Evolutionary conservation across 768 basidiomycete species (phyloP), one percentile per base, ranked within the genome.

Genomic region (Daedaleopsis nitida): DNA sequence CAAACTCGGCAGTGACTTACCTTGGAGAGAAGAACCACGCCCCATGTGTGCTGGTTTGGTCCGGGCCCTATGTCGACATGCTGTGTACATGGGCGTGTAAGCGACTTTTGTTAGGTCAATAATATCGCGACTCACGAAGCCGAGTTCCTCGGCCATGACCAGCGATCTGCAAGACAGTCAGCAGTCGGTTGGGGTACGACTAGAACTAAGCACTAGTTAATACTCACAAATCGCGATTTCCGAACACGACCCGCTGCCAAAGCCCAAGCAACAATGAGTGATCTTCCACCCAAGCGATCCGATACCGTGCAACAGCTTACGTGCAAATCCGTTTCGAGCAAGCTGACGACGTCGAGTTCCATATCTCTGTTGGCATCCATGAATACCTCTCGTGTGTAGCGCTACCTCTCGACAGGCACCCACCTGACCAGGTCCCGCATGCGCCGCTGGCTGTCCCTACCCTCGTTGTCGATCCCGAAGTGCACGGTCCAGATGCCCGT

Each of bases 401-500:
- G 27, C 27, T 32, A 3, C 27, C 4, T 32, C 27, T 7, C 27
- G 7, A 32, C 3, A 42, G 17, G 17, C 1, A 65, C 66, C 4
- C 64, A 72, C 74, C 68, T 68, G 24, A 84, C 73, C 43, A 83
- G 68, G 59, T 87, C 82, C 63, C 83, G 77, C 70, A 92, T 85
- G 5, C 86, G 77, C 44, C 81, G 72, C 71, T 91, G 89, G 68
- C 89, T 91, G 66, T 92, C 91, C 62, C 83, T 73, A 3, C 90
- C 87, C 45, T 82, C 84, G 64, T 91, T 86, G 73, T 93, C 85
- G 19, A 87, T 77, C 0, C 94, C 94, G 70, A 96, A 96, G 72
- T 96, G 94, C 24, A 96, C 81, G 0, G 94, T 93, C 94, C 93
- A 96, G 32, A 96, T 92, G 3, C 91, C 94, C 5, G 89, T 87